phyloP scores from a whole-genome alignment of 345 rosid genomes.

The Citrus medica region DNA sequence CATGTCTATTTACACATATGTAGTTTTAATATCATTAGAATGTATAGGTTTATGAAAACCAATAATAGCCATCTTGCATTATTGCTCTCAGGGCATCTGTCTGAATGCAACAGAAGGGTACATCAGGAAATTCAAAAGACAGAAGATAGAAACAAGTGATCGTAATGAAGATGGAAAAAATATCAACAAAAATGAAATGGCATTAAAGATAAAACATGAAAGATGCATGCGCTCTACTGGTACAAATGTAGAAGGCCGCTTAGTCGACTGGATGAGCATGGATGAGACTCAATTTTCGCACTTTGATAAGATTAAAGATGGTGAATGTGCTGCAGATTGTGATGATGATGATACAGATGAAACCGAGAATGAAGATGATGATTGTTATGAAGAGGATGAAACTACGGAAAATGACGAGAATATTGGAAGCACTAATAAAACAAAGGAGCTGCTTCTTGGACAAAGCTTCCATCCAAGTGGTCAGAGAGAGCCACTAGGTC shows the following conservation, averaged over 20 bases:
- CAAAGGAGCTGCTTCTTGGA: constrained; percentile 7
- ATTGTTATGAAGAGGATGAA: constrained; percentile 23
- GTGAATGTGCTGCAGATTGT: constrained; percentile 20
- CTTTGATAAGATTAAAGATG: constrained; percentile 23
- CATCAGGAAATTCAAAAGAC: constrained; percentile 38
- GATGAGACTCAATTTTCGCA: constrained; percentile 28
- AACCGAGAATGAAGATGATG: constrained; percentile 28
- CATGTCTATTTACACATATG: background rate
- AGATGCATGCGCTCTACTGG: background rate
- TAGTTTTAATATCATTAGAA: too few relatives aligned
- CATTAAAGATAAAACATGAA: constrained; percentile 14
- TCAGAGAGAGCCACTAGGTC: background rate
- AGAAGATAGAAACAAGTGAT: constrained; percentile 14
- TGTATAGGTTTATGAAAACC: too few relatives aligned
- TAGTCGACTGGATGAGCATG: constrained; percentile 48
- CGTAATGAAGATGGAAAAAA: constrained; percentile 19
- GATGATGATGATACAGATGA: constrained; percentile 36
- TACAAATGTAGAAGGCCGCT: constrained; percentile 11
- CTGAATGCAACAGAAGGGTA: constrained; percentile 19
- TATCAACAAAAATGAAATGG: constrained; percentile 9
- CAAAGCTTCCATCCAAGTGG: background rate
- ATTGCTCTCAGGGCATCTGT: constrained; percentile 26
- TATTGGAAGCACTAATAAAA: background rate
- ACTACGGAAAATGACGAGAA: constrained; percentile 11
- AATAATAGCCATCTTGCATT: background rate